These are phyloP conservation scores for Fusarium agapanthi DNA, from an alignment of 2,329 filamentous ascomycete genomes.

Conservation along the genomic window DNA sequence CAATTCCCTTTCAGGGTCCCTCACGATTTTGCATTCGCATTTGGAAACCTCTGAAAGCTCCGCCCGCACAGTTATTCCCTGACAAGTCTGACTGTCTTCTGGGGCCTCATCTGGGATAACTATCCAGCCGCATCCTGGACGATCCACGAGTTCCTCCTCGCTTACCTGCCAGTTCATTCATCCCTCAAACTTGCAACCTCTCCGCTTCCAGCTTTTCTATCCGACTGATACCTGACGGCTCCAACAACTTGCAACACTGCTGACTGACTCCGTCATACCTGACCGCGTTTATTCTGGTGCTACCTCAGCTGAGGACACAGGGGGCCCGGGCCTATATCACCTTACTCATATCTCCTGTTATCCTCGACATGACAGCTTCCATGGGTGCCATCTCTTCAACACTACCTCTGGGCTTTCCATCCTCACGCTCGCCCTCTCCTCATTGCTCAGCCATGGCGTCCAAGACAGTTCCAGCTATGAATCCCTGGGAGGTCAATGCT, in stretches of 20 bases:
- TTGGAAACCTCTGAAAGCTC: slow-evolving; percentile 9
- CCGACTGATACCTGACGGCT: slow-evolving; percentile 22
- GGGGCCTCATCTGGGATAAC: slow-evolving; percentile 9
- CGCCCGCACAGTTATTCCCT: neutral
- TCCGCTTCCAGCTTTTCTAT: slow-evolving; percentile 1
- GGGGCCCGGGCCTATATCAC: slow-evolving; percentile 7
- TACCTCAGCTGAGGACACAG: neutral
- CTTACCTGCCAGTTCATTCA: slow-evolving; percentile 19
- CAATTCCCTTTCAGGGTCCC: slow-evolving; percentile 21
- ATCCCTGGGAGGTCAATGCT: slow-evolving; percentile 41
- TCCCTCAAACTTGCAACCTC: neutral
- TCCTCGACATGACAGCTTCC: slow-evolving; percentile 19
- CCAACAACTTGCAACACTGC: neutral
- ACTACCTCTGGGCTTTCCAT: slow-evolving; percentile 6
- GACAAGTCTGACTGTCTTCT: neutral
- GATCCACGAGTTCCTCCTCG: slow-evolving; percentile 1
- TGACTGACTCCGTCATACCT: slow-evolving; percentile 14
- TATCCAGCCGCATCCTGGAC: slow-evolving; percentile 24
- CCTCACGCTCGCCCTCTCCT: slow-evolving; percentile 9
- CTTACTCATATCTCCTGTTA: neutral
- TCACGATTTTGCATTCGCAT: slow-evolving; percentile 25
- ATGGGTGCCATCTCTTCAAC: slow-evolving; percentile 27
- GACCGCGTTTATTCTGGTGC: slow-evolving; percentile 7
- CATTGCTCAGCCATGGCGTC: slow-evolving; percentile 24
- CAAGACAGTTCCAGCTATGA: slow-evolving; percentile 31